Evolutionary conservation across 202 grass and related monocot genomes (phyloP), one percentile per base, ranked within the genome.

Genomic region (Zizania palustris): DNA sequence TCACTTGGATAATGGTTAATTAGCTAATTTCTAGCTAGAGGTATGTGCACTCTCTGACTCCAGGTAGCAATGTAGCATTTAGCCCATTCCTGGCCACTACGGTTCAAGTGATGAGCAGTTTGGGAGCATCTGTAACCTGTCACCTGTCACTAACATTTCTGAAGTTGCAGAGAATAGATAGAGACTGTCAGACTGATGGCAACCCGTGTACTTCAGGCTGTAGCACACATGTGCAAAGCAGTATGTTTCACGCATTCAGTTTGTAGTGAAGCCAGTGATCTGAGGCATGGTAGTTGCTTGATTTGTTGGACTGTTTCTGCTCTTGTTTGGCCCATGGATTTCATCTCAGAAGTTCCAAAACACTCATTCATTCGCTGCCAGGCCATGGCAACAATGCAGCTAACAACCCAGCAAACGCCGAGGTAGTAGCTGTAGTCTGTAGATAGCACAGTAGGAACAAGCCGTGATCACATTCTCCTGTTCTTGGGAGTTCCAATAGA

Each of bases 101-200:
- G 51, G 35, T 63, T 45, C 65, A 55, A 65, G 51, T 6, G 22
- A 76, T 36, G 86, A 66, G 82, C 82, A 21, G 28, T 88, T 88
- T 88, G 37, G 54, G 19, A 46, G 53, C 60, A 14, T 20, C n/a
- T 55, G 59, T 72, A 81, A 60, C 38, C 11, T 58, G 28, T 70
- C 62, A 28, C 19, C 40, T 58, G 28, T 70, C 62, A 28, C 19
- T 34, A 65, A 16, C 7, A 44, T 83, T 36, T 84, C 71, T 84
- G 16, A 65, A 84, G 58, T 22, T 80, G 38, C 75, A 79, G 80
- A 49, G 7, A 69, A 63, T 34, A 69, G 41, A 9, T 55, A n/a
- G n/a, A 9, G 6, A 55, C 51, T 55, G 51, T 55, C n/a, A 19
- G 19, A 65, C 28, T n/a, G 37, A 35, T 42, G 18, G 8, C 5